Evolutionary conservation across 2,329 filamentous ascomycete genomes (phyloP).

Genomic region (Pseudogymnoascus sp.): DNA sequence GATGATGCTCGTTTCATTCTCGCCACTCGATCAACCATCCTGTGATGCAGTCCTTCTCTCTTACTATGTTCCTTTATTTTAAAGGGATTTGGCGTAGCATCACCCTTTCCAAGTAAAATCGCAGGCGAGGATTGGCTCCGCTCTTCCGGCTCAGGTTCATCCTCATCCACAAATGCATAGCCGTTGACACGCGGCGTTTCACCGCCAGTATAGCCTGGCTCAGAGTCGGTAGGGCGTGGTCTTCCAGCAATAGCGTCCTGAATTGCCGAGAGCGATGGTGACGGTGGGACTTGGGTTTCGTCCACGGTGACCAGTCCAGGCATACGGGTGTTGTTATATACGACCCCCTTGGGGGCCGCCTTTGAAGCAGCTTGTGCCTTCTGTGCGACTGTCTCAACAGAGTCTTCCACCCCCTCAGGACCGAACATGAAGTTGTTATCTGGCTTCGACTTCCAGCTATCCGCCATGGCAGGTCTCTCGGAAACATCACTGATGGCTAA

Average conservation of each 20-base stretch:
- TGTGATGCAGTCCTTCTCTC: constrained; percentile 74
- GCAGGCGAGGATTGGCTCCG: constrained; percentile 31
- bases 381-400: constrained; percentile 55
- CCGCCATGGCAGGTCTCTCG: constrained; percentile 66
- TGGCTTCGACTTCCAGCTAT: constrained; percentile 67
- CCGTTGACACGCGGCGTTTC: constrained; percentile 90
- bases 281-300: constrained; percentile 51
- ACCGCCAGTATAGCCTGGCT: constrained; percentile 47
- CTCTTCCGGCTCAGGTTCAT: constrained; percentile 51
- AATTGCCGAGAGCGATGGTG: constrained; percentile 77
- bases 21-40: constrained; percentile 76
- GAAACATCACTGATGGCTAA: constrained; percentile 60
- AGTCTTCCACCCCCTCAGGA: constrained; percentile 57
- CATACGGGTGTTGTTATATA: constrained; percentile 78
- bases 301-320: constrained; percentile 38
- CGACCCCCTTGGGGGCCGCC: constrained; percentile 67
- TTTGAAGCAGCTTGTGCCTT: constrained; percentile 61
- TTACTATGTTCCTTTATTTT: constrained; percentile 65
- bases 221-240: constrained; percentile 53
- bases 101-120: constrained; percentile 51
- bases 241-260: constrained; percentile 75
- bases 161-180: constrained; percentile 80
- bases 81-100: constrained; percentile 70
- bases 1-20: constrained; percentile 60
- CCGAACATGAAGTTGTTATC: constrained; percentile 84